These are phyloP conservation scores for Phaeotremella fagi DNA, from an alignment of 768 basidiomycete genomes.

Conservation along the genomic window DNA sequence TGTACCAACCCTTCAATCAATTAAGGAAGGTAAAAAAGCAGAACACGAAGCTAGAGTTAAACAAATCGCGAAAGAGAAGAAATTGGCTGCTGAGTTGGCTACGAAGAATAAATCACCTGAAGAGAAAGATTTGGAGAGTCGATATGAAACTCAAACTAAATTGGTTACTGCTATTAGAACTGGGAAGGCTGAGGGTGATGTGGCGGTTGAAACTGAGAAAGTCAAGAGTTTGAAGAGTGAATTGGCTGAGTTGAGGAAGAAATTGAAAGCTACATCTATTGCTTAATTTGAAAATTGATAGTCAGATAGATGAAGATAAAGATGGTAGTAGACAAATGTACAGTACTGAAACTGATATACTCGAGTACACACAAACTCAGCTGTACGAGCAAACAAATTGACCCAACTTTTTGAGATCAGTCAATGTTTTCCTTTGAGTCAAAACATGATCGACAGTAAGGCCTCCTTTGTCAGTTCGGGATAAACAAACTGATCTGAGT, in stretches of 20 bases:
- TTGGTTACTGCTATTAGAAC: constrained; percentile 63
- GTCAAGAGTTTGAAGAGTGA: constrained; percentile 35
- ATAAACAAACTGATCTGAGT: no score
- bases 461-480: no score
- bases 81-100: constrained; percentile 49
- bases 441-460: no score
- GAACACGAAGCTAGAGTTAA: constrained; percentile 37
- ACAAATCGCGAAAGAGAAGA: constrained; percentile 54
- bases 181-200: constrained; percentile 50
- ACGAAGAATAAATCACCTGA: constrained; percentile 61
- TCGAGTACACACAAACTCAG: no score
- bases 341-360: no score
- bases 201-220: constrained; percentile 27
- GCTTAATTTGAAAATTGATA: not conserved
- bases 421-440: no score
- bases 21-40: constrained; percentile 38
- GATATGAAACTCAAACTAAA: constrained; percentile 71
- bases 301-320: not conserved
- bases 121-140: constrained; percentile 65
- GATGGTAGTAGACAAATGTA: no score
- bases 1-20: constrained; percentile 51
- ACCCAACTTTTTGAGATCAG: no score
- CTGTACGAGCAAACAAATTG: no score
- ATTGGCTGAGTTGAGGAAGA: constrained; percentile 38
- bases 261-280: constrained; percentile 30